Percentiles rank a stretch among this genome's conserved stretches.
Conservation (phyloP, 1,284 basidiomycete genomes). For the Malassezia japonica region DNA sequence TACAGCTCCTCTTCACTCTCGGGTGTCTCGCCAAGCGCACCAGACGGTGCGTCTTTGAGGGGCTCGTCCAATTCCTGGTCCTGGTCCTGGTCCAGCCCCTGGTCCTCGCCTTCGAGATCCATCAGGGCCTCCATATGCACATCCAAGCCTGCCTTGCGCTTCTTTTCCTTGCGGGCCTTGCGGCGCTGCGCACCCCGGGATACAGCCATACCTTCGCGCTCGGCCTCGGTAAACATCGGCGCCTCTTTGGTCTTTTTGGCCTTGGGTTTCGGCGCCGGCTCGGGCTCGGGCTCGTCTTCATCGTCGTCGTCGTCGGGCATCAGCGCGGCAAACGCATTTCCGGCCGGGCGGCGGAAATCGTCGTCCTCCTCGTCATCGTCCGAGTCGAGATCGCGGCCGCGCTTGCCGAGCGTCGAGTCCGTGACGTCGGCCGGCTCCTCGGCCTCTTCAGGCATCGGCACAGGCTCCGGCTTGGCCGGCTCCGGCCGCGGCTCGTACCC, state of each 20-base stretch:
- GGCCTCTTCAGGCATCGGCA: background rate
- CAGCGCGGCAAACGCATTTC: background rate
- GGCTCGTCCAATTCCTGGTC: no score
- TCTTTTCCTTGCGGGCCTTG: constrained; percentile 19
- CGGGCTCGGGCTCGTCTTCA: background rate
- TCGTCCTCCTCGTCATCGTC: constrained; percentile 32
- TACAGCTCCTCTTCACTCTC: constrained; percentile 5
- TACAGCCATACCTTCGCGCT: constrained; percentile 8
- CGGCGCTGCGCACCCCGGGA: constrained; percentile 13
- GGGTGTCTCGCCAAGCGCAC: no score
- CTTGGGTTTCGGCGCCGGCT: background rate
- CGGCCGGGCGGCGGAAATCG: background rate
- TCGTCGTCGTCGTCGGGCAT: background rate
- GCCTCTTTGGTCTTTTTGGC: background rate
- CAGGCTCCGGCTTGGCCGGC: background rate
- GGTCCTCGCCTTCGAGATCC: constrained; percentile 4
- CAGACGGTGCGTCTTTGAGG: no score
- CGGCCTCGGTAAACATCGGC: constrained; percentile 6
- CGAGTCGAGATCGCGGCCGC: constrained; percentile 48
- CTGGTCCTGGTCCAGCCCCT: no score
- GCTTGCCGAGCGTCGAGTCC: constrained; percentile 17
- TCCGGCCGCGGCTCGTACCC: background rate
- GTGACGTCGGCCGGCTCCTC: constrained; percentile 1
- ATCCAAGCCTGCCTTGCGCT: constrained; percentile 3
- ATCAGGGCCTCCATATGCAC: constrained; percentile 10